phyloP scores from a whole-genome alignment of 805 yeast genomes.

The Wickerhamiella galacta region DNA sequence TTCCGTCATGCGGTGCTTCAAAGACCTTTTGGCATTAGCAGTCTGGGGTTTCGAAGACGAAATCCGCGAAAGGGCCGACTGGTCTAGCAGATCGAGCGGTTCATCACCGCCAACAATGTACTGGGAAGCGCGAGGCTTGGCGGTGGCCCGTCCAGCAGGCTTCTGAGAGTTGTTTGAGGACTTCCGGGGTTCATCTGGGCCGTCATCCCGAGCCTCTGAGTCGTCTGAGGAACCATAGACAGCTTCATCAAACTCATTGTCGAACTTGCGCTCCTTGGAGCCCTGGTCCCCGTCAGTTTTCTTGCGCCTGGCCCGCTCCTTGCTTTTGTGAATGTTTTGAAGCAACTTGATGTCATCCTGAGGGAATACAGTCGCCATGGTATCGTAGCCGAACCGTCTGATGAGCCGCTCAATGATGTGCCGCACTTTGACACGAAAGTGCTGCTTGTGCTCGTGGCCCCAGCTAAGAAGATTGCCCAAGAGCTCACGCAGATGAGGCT shows the following conservation, averaged over 20 bases:
- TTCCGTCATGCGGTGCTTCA: slow-evolving; percentile 21
- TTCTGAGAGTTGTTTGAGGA: too few species aligned
- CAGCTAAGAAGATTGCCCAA: slow-evolving; percentile 65
- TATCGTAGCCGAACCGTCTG: slow-evolving; percentile 79
- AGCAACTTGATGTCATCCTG: slow-evolving; percentile 75
- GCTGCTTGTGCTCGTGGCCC: slow-evolving; percentile 93
- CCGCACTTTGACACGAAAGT: slow-evolving; percentile 81
- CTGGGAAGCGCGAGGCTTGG: slow-evolving; percentile 29
- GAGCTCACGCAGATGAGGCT: slow-evolving; percentile 46
- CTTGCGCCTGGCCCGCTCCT: slow-evolving; percentile 71
- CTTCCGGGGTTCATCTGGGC: too few species aligned
- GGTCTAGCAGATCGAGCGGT: slow-evolving; percentile 81
- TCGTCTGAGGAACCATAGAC: slow-evolving; percentile 59
- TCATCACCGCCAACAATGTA: slow-evolving; percentile 58
- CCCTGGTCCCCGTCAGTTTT: slow-evolving; percentile 25
- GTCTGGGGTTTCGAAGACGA: slow-evolving; percentile 74
- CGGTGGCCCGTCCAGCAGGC: too few species aligned
- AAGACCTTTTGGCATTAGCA: slow-evolving; percentile 22
- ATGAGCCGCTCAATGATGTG: slow-evolving; percentile 84
- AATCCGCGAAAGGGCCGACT: slow-evolving; percentile 69
- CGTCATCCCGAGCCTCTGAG: slow-evolving; percentile 31
- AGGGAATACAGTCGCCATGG: slow-evolving; percentile 71
- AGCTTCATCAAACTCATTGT: slow-evolving; percentile 87
- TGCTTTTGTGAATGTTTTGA: slow-evolving; percentile 68
- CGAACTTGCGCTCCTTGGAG: slow-evolving; percentile 31